phyloP scores from a whole-genome alignment of 2,329 filamentous ascomycete species.

The Ceratocystis cacaofunesta region DNA sequence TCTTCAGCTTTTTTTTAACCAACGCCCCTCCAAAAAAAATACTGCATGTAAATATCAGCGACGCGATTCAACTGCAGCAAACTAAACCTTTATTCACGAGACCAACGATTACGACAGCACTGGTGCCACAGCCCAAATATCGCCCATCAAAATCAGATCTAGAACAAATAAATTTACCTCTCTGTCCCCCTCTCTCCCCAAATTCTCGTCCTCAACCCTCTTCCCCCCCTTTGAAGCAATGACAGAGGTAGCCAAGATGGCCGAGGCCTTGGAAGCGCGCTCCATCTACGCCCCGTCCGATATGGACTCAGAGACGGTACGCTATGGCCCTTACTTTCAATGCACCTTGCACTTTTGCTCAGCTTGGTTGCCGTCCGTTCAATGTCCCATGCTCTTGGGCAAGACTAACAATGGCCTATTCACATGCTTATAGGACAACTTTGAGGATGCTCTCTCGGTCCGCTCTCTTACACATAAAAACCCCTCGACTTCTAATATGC shows the following conservation, averaged over 20 bases:
- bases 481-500: not conserved
- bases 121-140: not conserved
- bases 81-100: not conserved
- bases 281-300: conserved; percentile 12
- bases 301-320: conserved; percentile 14
- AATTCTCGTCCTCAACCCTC: not conserved
- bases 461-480: conserved; percentile 42
- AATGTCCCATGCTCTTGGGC: not conserved
- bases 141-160: too few species aligned
- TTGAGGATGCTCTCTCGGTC: conserved; percentile 63
- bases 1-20: not conserved
- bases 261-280: conserved; percentile 7
- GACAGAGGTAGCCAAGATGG: conserved; percentile 13
- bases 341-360: not conserved
- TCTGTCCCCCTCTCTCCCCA: not conserved
- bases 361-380: not conserved
- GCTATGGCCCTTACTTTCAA: not conserved
- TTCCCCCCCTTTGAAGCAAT: not conserved
- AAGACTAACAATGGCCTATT: conserved; percentile 6
- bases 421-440: conserved; percentile 44
- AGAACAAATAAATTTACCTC: too few species aligned
- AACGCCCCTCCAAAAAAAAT: not conserved
- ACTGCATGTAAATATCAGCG: not conserved
- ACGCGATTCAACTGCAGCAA: not conserved
- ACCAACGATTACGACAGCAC: conserved; percentile 5